Evolutionary conservation across 345 rosid genomes (phyloP).

Genomic region (Lepidium aucheri): DNA sequence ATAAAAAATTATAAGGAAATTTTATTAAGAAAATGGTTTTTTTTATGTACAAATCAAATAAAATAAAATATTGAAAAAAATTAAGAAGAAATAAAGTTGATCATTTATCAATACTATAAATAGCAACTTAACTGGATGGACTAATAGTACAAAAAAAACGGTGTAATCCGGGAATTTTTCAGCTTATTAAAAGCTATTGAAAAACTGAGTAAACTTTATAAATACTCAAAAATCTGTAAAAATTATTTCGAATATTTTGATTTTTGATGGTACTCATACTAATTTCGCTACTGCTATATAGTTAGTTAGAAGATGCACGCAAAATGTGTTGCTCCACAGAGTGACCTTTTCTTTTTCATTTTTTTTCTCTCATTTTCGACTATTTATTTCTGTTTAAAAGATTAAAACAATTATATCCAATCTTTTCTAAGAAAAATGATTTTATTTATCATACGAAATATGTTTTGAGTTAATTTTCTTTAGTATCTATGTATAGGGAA

Average conservation of each 20-base stretch:
- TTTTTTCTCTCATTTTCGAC: no score
- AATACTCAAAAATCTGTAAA: no score
- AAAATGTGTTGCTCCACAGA: constrained; percentile 2
- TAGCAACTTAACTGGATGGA: not conserved
- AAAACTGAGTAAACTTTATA: not conserved
- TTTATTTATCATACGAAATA: no score
- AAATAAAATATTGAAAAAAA: no score
- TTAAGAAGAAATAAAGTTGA: not conserved
- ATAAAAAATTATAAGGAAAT: not conserved
- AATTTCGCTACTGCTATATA: not conserved
- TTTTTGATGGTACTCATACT: not conserved
- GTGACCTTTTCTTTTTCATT: not conserved
- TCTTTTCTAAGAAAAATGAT: no score
- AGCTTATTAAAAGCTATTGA: not conserved
- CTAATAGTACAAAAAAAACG: not conserved
- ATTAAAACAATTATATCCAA: no score
- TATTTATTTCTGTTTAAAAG: no score
- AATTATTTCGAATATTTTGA: not conserved
- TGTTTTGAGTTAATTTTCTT: no score
- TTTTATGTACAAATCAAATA: no score
- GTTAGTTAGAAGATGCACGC: constrained; percentile 8
- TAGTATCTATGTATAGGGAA: no score
- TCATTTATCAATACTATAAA: not conserved
- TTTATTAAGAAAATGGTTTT: not conserved
- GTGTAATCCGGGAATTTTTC: not conserved